These are phyloP conservation scores for Cryptosporidium meleagridis DNA, from an alignment of 169 alveolate genomes.

Conservation along the genomic window DNA sequence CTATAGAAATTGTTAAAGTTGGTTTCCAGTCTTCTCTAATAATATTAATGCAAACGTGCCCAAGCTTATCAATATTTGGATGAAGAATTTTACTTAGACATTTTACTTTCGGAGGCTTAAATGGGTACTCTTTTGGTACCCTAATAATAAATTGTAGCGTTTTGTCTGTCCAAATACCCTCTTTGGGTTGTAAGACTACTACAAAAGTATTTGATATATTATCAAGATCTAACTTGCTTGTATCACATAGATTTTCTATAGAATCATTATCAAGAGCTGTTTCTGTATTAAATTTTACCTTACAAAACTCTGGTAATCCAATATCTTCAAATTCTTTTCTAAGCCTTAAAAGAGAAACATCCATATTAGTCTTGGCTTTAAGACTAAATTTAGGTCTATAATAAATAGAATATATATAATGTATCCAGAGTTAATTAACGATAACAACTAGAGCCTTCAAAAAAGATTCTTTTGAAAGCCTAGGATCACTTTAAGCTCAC, in stretches of 20 bases:
- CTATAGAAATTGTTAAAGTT: constrained; percentile 87
- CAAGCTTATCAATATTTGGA: constrained; percentile 93
- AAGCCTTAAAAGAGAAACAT: constrained; percentile 34
- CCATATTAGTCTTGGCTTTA: background rate
- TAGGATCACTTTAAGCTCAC: background rate
- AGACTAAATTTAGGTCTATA: background rate
- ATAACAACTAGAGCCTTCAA: background rate
- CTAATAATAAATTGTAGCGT: constrained; percentile 29
- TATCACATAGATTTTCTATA: background rate
- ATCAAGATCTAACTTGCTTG: background rate
- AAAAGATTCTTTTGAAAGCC: background rate
- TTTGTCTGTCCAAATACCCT: constrained; percentile 56
- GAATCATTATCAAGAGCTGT: background rate
- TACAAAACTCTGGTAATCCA: constrained; percentile 66
- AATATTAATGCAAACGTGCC: constrained; percentile 92
- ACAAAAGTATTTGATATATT: constrained; percentile 17
- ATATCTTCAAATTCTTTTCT: constrained; percentile 54
- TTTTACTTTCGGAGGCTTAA: constrained; percentile 84
- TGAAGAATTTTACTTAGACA: constrained; percentile 87
- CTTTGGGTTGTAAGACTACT: constrained; percentile 26
- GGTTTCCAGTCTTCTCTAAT: constrained; percentile 95
- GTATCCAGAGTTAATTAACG: background rate
- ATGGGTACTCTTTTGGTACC: constrained; percentile 81
- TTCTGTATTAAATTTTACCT: constrained; percentile 27
- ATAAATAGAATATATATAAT: background rate